Evolutionary conservation across 176 grass and related monocot genomes (phyloP), one percentile per base, ranked within the genome.

Genomic region (Lolium perenne): DNA sequence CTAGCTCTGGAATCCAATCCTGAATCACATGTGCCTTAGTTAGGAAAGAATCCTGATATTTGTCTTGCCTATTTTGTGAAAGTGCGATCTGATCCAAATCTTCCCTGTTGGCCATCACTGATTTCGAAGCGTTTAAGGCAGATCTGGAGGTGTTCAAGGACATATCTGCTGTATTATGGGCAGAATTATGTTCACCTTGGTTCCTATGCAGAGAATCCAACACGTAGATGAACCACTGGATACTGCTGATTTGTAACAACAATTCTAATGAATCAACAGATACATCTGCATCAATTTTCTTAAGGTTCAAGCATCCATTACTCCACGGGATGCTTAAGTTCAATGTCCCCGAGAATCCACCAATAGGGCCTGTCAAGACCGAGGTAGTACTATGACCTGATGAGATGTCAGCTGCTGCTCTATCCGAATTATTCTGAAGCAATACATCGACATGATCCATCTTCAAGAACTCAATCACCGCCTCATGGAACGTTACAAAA

Each of bases 271-370:
- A 86, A 87, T 94, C 86, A 84, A 99, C 65, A 50, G 85, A 90
- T 35, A 99, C 82, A 85, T 96, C 84, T 66, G 97, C 94, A 80
- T 99, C 90, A 43, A 99, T 73, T 88, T 92, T 99, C 85, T 88
- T 71, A 79, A 94, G 89, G 75, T 92, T 94, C 71, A 95, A 89
- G 75, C 71, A 84, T 4, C 94, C 94, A 92, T 96, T 92, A 79
- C 88, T 94, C 97, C 97, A 99, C 63, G 97, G 97, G 76, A 96
- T 96, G 86, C 92, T 99, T 82, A 99, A 90, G 82, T 99, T 99
- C 16, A 96, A 57, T 17, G 85, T 85, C 35, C 94, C 97, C 3
- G 93, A 96, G 87, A 99, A 96, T 41, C 97, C 97, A 84, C 94
- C 92, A 57, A 78, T 93, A 53, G 94, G 78, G 21, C 97, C 97